Base-by-base conservation (phyloP, 345 rosid species). In the Limnanthes douglasii region DNA sequence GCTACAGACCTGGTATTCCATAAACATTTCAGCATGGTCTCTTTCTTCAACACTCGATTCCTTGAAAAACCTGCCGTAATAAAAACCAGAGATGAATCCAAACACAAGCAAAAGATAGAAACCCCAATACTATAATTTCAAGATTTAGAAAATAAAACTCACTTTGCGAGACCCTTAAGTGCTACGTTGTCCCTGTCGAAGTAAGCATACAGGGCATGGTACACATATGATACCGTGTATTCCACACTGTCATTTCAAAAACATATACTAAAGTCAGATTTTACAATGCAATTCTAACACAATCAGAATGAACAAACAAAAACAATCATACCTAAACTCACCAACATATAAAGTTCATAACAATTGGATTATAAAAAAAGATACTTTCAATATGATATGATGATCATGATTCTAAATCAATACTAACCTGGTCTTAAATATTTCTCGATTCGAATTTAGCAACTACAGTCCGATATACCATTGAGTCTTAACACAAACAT, bases 131-230 rank as follows among this genome's bases (percentile, higher is more conserved):
- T 8, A n/a, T 0, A 11, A 6, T 40, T 15, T 10, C 16, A 6
- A 40, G 21, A 38, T 18, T 5, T 37, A 13, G 11, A 4, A 29
- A 34, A 11, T 23, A n/a, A 16, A 43, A 49, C 62, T 69, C 67
- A 85, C 93, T 63, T 65, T 53, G 90, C 77, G 26, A 79, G 42
- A 17, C 90, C 96, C 41, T 59, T 69, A 43, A 85, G 72, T 15
- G 72, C 86, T 12, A 80, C 68, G 30, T 85, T 69, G 36, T 76
- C 96, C 50, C 96, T 60, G 60, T 76, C 93, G 12, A 85, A 85
- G 53, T 73, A 80, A 14, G 93, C 90, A 54, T 55, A 73, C 64
- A 85, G 30, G 28, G 90, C 74, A 33, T 76, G 93, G 55, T 85
- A 85, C 14, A 76, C 65, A 37, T 80, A 80, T 9, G 96, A 80